Conservation (phyloP, 495 filamentous ascomycete species). For the Hypoxylon trugodes region DNA sequence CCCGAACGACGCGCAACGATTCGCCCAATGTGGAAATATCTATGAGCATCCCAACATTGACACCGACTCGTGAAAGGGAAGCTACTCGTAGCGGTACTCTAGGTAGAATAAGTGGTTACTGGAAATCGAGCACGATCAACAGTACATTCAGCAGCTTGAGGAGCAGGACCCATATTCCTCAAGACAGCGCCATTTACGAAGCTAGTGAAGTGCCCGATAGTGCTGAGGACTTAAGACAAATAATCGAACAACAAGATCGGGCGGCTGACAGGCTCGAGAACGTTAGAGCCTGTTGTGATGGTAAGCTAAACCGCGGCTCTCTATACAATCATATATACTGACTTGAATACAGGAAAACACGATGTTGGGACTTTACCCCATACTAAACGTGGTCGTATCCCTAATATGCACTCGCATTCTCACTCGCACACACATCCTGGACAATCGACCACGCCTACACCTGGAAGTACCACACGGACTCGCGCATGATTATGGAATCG, state of each 20-base stretch:
- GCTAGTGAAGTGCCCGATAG: constrained; percentile 76
- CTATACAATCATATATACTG: constrained; percentile 20
- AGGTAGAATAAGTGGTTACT: constrained; percentile 56
- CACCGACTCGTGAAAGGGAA: constrained; percentile 53
- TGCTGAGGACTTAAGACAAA: constrained; percentile 78
- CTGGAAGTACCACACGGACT: constrained; percentile 42
- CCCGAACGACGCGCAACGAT: constrained; percentile 69
- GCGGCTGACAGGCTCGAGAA: constrained; percentile 86
- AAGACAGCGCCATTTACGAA: constrained; percentile 69
- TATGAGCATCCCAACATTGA: constrained; percentile 56
- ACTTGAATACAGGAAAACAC: constrained; percentile 70
- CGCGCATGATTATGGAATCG: constrained; percentile 39
- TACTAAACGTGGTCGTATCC: constrained; percentile 50
- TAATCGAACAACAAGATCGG: constrained; percentile 77
- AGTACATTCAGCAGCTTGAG: constrained; percentile 51
- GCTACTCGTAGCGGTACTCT: constrained; percentile 48
- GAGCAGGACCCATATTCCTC: constrained; percentile 54
- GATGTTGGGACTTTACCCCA: constrained; percentile 67
- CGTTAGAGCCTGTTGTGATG: constrained; percentile 96
- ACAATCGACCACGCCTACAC: constrained; percentile 48
- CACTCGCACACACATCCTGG: constrained; percentile 45
- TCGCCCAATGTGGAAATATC: constrained; percentile 57
- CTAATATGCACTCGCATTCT: constrained; percentile 31
- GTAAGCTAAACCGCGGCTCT: constrained; percentile 60
- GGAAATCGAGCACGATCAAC: constrained; percentile 53